phyloP scores from a whole-genome alignment of 768 basidiomycete genomes.

The Termitomyces sp. region DNA sequence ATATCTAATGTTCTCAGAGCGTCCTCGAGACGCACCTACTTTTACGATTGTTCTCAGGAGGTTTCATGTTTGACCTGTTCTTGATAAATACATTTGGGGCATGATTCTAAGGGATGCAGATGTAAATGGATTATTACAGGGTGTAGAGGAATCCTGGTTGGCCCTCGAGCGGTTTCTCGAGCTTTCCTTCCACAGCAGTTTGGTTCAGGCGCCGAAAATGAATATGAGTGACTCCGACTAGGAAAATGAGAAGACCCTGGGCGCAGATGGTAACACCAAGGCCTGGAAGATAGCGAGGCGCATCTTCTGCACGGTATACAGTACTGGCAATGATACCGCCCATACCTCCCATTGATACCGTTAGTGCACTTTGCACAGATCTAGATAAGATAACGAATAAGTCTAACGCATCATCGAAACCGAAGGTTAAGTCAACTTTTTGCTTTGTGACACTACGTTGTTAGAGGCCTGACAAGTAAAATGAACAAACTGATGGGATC shows the following conservation, averaged over 20 bases:
- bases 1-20: background rate
- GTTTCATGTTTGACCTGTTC: background rate
- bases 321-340: constrained; percentile 41
- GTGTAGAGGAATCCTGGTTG: constrained; percentile 34
- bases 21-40: background rate
- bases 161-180: constrained; percentile 28
- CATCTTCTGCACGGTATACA: constrained; percentile 35
- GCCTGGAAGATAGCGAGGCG: constrained; percentile 40
- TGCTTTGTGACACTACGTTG: constrained; percentile 45
- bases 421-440: constrained; percentile 22
- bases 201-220: constrained; percentile 34
- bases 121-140: constrained; percentile 17
- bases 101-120: background rate
- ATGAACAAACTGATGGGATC: background rate
- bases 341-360: constrained; percentile 35
- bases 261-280: constrained; percentile 35
- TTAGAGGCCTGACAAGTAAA: constrained; percentile 28
- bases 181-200: constrained; percentile 27
- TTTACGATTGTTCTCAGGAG: background rate
- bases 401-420: background rate
- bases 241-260: constrained; percentile 31
- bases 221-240: constrained; percentile 27
- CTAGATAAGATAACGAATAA: constrained; percentile 9
- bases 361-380: constrained; percentile 33
- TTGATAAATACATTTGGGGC: background rate